phyloP scores from a whole-genome alignment of 2,329 filamentous ascomycete species.

The Didymella segeticola region DNA sequence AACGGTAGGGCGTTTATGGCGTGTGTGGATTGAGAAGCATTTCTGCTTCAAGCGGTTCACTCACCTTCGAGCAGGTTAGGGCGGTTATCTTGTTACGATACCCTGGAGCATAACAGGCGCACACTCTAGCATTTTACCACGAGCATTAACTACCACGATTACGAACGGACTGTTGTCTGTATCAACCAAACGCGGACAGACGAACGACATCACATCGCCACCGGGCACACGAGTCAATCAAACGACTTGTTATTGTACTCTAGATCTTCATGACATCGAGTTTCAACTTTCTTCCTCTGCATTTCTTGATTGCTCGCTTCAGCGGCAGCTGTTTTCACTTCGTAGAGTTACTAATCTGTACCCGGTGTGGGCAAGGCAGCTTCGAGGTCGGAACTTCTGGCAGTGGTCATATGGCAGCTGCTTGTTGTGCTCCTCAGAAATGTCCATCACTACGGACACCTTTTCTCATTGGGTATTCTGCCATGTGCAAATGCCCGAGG shows the following conservation, averaged over 20 bases:
- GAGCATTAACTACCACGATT: constrained; percentile 15
- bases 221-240: constrained; percentile 3
- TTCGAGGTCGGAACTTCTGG: not conserved
- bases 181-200: constrained; percentile 18
- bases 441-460: constrained; percentile 28
- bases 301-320: constrained; percentile 9
- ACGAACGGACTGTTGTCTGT: constrained; percentile 17
- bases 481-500: constrained; percentile 42
- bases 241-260: constrained; percentile 23
- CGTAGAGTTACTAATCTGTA: constrained; percentile 21
- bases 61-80: constrained; percentile 23
- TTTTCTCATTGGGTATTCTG: constrained; percentile 47
- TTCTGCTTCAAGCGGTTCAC: constrained; percentile 20
- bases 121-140: constrained; percentile 18
- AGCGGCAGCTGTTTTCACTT: not conserved
- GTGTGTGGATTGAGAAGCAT: constrained; percentile 23
- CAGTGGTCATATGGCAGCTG: constrained; percentile 15
- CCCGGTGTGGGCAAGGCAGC: constrained; percentile 38
- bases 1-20: constrained; percentile 17
- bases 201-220: constrained; percentile 4
- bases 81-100: constrained; percentile 7
- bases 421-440: constrained; percentile 13
- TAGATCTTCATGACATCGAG: constrained; percentile 28
- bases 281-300: constrained; percentile 20
- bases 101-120: constrained; percentile 15